Base-by-base conservation (phyloP, 202 grass and related monocot genomes). In the Zizania palustris region DNA sequence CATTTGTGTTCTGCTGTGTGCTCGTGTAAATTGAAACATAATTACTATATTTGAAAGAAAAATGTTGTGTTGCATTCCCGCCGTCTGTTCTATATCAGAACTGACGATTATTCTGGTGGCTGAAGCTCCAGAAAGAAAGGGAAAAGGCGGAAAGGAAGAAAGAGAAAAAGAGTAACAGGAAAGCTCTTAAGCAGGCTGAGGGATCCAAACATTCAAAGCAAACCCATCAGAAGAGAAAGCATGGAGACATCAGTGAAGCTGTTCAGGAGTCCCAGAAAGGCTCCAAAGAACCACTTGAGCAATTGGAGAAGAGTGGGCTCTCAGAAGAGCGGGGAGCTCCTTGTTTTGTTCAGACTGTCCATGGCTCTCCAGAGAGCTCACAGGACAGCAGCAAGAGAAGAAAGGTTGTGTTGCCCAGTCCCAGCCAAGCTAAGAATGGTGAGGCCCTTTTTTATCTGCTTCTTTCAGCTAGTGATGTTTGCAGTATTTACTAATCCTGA, bases 41-140 rank as follows among this genome's bases (percentile, higher is more conserved):
- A 72, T 67, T 59, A 45, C 38, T 5, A 33, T 76, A 60, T 78
- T 86, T 48, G 42, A 11, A 63, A 71, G 51, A 37, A 54, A 76
- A 82, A 75, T 85, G 73, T 74, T 88, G 61, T 74, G 80, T 91
- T 91, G 50, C 78, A 72, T 87, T 91, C 61, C 73, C 46, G 0
- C 84, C 83, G 87, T 90, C 87, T 0, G 77, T 86, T 96, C 84
- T 93, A 59, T 84, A 81, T 85, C 80, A 88, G 89, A 93, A 90
- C 86, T 98, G 95, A 98, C 85, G 83, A 83, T 95, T 95, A 78
- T 65, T 95, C 82, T 94, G 89, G 85, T 95, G 88, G 69, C 86
- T 97, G 89, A 93, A 94, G 87, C 86, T 90, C 80, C 85, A 85
- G 84, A 98, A 90, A 84, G 91, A 88, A 92, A 88, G 75, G 35